These are phyloP conservation scores for Oidium heveae DNA, from an alignment of 2,329 filamentous ascomycete genomes.

Conservation along the genomic window DNA sequence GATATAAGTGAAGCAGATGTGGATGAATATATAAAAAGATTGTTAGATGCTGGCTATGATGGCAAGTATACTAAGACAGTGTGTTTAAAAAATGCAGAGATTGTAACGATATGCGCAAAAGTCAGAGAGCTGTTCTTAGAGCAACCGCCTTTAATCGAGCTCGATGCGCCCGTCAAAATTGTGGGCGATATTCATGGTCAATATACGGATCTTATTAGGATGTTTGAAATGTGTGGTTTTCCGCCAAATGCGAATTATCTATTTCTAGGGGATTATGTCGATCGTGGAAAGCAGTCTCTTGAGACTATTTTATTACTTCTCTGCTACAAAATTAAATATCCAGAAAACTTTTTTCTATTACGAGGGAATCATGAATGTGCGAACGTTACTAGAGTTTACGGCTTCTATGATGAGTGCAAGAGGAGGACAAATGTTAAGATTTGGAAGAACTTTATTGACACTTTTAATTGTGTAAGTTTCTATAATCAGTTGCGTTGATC, in stretches of 20 bases:
- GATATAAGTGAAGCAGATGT: slow-evolving; percentile 81
- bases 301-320: slow-evolving; percentile 94
- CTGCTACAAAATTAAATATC: slow-evolving; percentile 65
- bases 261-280: slow-evolving; percentile 96
- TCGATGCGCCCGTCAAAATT: slow-evolving; percentile 99
- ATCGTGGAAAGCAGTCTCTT: slow-evolving; percentile 95
- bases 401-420: slow-evolving; percentile 2
- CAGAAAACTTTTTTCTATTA: slow-evolving; percentile 2
- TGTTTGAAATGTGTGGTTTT: slow-evolving; percentile 97
- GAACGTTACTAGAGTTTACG: neutral
- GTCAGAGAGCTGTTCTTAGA: slow-evolving; percentile 98
- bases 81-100: slow-evolving; percentile 87
- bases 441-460: slow-evolving; percentile 98
- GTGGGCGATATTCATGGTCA: slow-evolving; percentile 98
- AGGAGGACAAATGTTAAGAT: slow-evolving; percentile 1
- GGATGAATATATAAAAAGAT: slow-evolving; percentile 96
- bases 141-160: slow-evolving; percentile 88
- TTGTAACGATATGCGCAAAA: slow-evolving; percentile 93
- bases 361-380: slow-evolving; percentile 3
- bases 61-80: slow-evolving; percentile 96
- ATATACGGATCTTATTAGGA: slow-evolving; percentile 89
- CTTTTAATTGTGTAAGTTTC: slow-evolving; percentile 57
- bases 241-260: slow-evolving; percentile 98
- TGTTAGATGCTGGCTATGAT: slow-evolving; percentile 90
- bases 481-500: neutral